These are phyloP conservation scores for Lentinula aciculospora DNA, from an alignment of 768 basidiomycete genomes.

Conservation along the genomic window DNA sequence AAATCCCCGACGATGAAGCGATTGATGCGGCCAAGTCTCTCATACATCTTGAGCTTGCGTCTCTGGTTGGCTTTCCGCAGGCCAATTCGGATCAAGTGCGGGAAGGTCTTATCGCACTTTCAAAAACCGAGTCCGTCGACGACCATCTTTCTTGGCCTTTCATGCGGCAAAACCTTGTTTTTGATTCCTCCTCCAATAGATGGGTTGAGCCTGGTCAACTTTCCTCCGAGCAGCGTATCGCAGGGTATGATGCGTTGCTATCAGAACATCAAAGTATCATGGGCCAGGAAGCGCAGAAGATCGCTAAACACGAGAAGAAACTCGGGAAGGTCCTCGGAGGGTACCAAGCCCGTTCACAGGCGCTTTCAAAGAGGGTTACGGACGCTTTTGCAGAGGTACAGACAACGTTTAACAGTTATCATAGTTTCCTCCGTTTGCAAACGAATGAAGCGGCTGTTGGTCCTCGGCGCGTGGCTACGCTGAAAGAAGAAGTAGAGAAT, in stretches of 20 bases:
- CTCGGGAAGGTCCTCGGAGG: conserved; percentile 85
- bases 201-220: conserved; percentile 69
- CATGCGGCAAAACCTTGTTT: conserved; percentile 56
- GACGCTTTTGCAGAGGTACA: conserved; percentile 71
- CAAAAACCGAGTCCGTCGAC: conserved; percentile 56
- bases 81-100: conserved; percentile 76
- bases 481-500: conserved; percentile 83
- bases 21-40: conserved; percentile 62
- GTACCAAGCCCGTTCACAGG: conserved; percentile 72
- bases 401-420: conserved; percentile 60
- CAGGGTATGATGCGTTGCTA: conserved; percentile 60
- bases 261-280: conserved; percentile 63
- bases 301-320: conserved; percentile 87
- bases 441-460: conserved; percentile 70
- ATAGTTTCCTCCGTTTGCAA: conserved; percentile 73
- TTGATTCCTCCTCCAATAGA: conserved; percentile 43
- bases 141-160: conserved; percentile 68
- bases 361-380: conserved; percentile 55
- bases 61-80: conserved; percentile 76
- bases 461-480: conserved; percentile 68
- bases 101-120: conserved; percentile 62
- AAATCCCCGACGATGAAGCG: conserved; percentile 71
- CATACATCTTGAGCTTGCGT: conserved; percentile 79
- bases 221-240: conserved; percentile 50
- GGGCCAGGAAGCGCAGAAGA: conserved; percentile 75